Conservation (phyloP, 1,284 basidiomycete species). For the Athelia sp. region DNA sequence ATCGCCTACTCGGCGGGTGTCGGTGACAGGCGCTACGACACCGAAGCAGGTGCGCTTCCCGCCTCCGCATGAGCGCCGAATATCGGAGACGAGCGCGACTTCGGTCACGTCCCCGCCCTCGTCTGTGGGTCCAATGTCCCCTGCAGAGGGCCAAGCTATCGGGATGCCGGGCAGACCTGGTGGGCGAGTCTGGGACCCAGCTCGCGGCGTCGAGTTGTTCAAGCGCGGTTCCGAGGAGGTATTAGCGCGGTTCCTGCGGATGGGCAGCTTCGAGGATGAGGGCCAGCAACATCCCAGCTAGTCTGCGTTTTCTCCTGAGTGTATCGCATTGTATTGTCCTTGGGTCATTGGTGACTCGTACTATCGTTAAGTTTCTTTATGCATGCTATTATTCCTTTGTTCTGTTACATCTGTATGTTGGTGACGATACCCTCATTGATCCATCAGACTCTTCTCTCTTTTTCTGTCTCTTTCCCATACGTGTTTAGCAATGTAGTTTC, state of each 20-base stretch:
- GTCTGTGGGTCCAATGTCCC: slow-evolving; percentile 43
- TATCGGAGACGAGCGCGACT: background rate
- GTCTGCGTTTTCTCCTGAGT: background rate
- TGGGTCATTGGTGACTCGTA: background rate
- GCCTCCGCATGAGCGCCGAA: slow-evolving; percentile 1
- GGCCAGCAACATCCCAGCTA: slow-evolving; percentile 1
- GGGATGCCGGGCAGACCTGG: slow-evolving; percentile 39
- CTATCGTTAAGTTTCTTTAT: background rate
- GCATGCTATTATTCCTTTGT: no score
- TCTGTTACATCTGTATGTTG: slow-evolving; percentile 2
- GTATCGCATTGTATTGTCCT: background rate
- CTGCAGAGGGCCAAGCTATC: slow-evolving; percentile 27
- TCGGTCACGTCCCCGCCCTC: slow-evolving; percentile 29
- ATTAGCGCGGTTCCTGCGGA: slow-evolving; percentile 70
- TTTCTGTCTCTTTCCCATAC: slow-evolving; percentile 1
- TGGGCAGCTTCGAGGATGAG: slow-evolving; percentile 66
- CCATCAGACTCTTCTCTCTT: background rate
- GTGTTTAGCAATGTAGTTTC: background rate
- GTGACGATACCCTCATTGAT: background rate
- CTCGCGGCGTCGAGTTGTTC: slow-evolving; percentile 73
- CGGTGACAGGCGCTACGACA: background rate
- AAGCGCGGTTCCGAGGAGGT: slow-evolving; percentile 82
- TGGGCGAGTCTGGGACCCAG: slow-evolving; percentile 72
- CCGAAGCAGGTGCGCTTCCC: background rate
- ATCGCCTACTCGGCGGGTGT: background rate